A percentile compares a stretch with the other conserved stretches of the same genome.
Conservation (phyloP, 805 yeast genomes). For the Scheffersomyces ergatensis region DNA sequence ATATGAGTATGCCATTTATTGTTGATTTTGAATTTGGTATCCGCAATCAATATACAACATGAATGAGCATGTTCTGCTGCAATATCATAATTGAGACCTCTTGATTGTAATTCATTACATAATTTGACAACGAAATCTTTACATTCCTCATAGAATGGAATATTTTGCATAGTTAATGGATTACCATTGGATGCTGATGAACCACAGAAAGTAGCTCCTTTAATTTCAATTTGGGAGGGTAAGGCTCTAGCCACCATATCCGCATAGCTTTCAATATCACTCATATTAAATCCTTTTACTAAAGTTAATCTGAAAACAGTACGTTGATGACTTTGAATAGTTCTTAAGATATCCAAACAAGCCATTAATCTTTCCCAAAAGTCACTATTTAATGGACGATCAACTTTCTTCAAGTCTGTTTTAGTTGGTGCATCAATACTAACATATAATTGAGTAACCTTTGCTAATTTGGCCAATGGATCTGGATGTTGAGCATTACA, state of each 20-base stretch:
- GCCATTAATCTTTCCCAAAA: conserved; percentile 86
- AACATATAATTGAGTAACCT: conserved; percentile 88
- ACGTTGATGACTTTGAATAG: conserved; percentile 76
- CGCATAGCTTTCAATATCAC: conserved; percentile 76
- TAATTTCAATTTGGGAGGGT: conserved; percentile 88
- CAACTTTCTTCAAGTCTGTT: conserved; percentile 74
- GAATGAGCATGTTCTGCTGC: conserved; percentile 97
- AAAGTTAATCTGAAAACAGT: conserved; percentile 88
- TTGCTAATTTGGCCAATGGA: conserved; percentile 61
- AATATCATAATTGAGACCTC: conserved; percentile 73
- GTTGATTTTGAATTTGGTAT: conserved; percentile 63
- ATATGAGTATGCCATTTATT: conserved; percentile 88
- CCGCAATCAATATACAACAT: conserved; percentile 86
- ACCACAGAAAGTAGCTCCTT: conserved; percentile 96
- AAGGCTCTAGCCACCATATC: conserved; percentile 77
- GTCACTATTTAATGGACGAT: conserved; percentile 84
- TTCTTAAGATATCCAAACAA: conserved; percentile 75
- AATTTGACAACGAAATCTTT: conserved; percentile 66
- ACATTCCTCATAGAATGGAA: conserved; percentile 92
- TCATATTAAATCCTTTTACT: conserved; percentile 91
- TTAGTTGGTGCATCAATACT: conserved; percentile 94
- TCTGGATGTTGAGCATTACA: conserved; percentile 97
- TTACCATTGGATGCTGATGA: conserved; percentile 81
- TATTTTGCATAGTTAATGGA: conserved; percentile 91
- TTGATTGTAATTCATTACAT: conserved; percentile 55